Base-by-base conservation (phyloP, 306 rosid genomes). In the Sophora flavescens region DNA sequence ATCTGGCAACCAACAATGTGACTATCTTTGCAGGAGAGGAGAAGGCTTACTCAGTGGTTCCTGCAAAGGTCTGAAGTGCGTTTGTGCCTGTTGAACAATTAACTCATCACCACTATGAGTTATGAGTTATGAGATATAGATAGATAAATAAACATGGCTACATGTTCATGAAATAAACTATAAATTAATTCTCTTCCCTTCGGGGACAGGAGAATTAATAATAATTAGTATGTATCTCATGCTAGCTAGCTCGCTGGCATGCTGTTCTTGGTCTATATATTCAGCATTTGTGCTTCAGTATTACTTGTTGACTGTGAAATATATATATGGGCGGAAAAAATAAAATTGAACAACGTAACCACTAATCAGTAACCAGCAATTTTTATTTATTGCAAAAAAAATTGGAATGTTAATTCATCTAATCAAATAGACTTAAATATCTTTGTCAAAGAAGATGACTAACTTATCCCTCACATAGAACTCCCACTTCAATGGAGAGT, bases 21-120 rank as follows among this genome's bases (percentile, higher is more conserved):
- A 0, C 14, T 65, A 64, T 22, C 56, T 72, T 3, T 80, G 79
- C 74, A 18, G 54, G 12, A 78, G 82, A 68, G 76, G 70, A 9
- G 82, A 78, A 60, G 16, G 39, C 2, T 18, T 78, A 18, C 70
- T 45, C 12, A 6, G 63, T 61, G 72, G 82, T 33, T 2, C 6
- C 17, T 78, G 82, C 77, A 78, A 78, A 61, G 30, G 16, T 35
- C 72, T 18, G 8, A 78, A 36, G 82, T 70, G 82, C 5, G 26
- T 61, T 4, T 70, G 77, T 61, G 32, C 70, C 6, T 74, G 70
- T 47, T 74, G 70, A 61, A n/a, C 6, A 18, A 2, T 42, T 10
- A 1, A 28, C 3, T 17, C 12, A 28, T 30, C 7, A n/a, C 3
- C 26, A 52, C 8, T 8, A 44, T 3, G 6, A 28, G 3, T 58